These are phyloP conservation scores for Ogataea thermomethanolica DNA, from an alignment of 805 yeast species.

Conservation along the genomic window DNA sequence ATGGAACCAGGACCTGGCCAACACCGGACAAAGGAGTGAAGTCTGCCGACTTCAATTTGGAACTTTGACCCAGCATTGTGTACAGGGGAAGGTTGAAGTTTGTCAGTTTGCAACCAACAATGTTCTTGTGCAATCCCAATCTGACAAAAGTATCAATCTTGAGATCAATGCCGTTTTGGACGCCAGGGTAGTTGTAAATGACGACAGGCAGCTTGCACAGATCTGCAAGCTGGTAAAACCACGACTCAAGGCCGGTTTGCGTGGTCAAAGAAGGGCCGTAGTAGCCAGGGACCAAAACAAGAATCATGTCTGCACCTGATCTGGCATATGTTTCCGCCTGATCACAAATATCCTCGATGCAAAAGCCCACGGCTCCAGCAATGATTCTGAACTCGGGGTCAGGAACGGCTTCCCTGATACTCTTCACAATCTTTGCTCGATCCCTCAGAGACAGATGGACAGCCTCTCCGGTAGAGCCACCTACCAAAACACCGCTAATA, in stretches of 20 bases:
- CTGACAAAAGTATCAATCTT: slow-evolving; percentile 38
- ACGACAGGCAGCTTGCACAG: slow-evolving; percentile 40
- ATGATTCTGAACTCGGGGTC: slow-evolving; percentile 36
- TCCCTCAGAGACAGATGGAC: slow-evolving; percentile 46
- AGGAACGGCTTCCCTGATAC: slow-evolving; percentile 37
- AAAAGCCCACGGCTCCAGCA: slow-evolving; percentile 48
- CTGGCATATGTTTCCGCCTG: slow-evolving; percentile 34
- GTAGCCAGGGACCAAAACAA: slow-evolving; percentile 46
- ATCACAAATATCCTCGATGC: slow-evolving; percentile 40
- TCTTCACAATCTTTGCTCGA: slow-evolving; percentile 34
- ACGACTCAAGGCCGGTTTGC: slow-evolving; percentile 45
- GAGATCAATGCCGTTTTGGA: slow-evolving; percentile 39
- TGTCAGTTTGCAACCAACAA: slow-evolving; percentile 52
- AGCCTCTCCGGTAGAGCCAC: slow-evolving; percentile 57
- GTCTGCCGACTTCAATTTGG: slow-evolving; percentile 35
- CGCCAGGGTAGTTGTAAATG: slow-evolving; percentile 49
- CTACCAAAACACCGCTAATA: slow-evolving; percentile 43
- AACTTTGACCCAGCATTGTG: slow-evolving; percentile 42
- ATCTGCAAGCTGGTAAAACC: slow-evolving; percentile 43
- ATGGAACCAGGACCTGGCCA: slow-evolving; percentile 49
- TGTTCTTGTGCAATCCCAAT: slow-evolving; percentile 43
- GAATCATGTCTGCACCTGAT: slow-evolving; percentile 37
- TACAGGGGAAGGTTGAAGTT: slow-evolving; percentile 48
- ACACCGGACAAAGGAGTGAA: slow-evolving; percentile 48
- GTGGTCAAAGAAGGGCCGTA: slow-evolving; percentile 41